These are phyloP conservation scores for Discostella stelligera DNA, from an alignment of 352 stramenopile species.

Conservation along the genomic window DNA sequence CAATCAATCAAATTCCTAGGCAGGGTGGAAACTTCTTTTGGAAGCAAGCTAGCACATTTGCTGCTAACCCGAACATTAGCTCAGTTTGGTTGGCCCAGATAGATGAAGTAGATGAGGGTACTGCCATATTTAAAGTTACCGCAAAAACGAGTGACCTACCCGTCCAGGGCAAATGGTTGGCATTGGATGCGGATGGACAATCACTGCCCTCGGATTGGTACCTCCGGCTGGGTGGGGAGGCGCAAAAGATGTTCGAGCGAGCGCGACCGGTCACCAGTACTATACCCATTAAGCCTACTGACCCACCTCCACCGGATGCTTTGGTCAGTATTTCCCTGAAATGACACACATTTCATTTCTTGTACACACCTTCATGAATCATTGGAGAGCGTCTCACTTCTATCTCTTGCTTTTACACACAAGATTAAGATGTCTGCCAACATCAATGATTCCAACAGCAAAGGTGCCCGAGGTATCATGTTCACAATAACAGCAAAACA, in stretches of 20 bases:
- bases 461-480: not conserved
- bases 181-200: constrained; percentile 44
- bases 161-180: constrained; percentile 21
- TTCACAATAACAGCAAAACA: not conserved
- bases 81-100: constrained; percentile 33
- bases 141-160: constrained; percentile 19
- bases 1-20: constrained; percentile 39
- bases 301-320: not conserved
- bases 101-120: constrained; percentile 54
- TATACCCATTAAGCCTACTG: constrained; percentile 26
- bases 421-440: not conserved
- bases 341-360: not conserved
- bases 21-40: constrained; percentile 43
- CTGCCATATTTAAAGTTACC: constrained; percentile 46
- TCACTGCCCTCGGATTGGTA: constrained; percentile 57
- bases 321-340: not conserved
- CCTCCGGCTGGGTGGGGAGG: constrained; percentile 43
- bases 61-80: constrained; percentile 17
- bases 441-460: not conserved
- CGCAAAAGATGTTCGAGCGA: constrained; percentile 43
- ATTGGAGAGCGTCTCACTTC: not conserved
- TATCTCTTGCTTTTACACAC: not conserved
- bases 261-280: constrained; percentile 13
- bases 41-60: constrained; percentile 18
- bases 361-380: not conserved